Base-by-base conservation (phyloP, 305 asterid genomes). In the Salvia sclarea region DNA sequence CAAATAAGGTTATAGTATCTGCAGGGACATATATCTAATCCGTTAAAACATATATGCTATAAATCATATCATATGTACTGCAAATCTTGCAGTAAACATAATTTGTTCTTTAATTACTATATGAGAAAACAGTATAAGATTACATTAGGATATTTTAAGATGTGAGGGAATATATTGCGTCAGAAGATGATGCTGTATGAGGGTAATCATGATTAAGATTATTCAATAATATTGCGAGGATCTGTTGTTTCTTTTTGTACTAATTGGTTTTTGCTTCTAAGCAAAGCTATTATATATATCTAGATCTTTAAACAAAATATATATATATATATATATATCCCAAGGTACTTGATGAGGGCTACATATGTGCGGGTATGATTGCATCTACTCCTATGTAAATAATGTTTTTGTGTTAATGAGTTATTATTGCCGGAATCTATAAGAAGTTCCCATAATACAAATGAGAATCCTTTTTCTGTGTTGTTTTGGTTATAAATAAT, bases 221-320 rank as follows among this genome's bases (percentile, higher is more conserved):
- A 68, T 65, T 66, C 74, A 65, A 69, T 28, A 48, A 70, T 28
- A 43, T 70, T 68, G 62, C 44, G 78, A 80, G 20, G 45, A 57
- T 59, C 10, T 37, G 43, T 80, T 83, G 80, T 71, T 60, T 78
- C 82, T 82, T 85, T 80, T 88, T 86, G 84, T 79, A 35, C n/a
- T n/a, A n/a, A n/a, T 75, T 79, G 79, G 69, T 80, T 83, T 80
- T 82, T 83, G 93, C 93, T 88, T 88, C 83, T 70, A 88, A 84
- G 91, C 81, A 82, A 88, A 88, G 96, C 83, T 78, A 70, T 48
- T 72, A 56, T 30, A 48, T 72, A 56, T 30, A 3, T 40, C 8
- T 11, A 30, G 3, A 72, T 56, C 45, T 71, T 74, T 69, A 60
- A 69, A 22, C 66, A 61, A 62, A n/a, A n/a, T n/a, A n/a, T n/a